Conservation (phyloP, 1,284 basidiomycete species). For the Ganoderma meredithae region DNA sequence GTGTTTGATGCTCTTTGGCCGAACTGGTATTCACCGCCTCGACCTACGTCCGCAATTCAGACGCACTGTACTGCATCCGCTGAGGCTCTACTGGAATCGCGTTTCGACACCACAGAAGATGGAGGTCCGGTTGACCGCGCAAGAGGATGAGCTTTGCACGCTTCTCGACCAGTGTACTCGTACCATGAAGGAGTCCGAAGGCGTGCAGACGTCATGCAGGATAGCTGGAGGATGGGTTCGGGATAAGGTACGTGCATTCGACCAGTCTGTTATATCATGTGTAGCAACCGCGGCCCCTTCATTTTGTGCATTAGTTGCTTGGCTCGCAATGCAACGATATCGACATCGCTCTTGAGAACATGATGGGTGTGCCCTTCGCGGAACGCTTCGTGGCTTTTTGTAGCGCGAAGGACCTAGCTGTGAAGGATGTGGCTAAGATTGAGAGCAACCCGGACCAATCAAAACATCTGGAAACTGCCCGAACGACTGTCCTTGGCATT, state of each 20-base stretch:
- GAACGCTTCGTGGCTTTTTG: conserved; percentile 79
- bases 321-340: conserved; percentile 89
- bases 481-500: conserved; percentile 83
- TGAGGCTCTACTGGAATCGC: conserved; percentile 25
- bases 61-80: conserved; percentile 9
- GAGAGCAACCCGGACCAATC: conserved; percentile 97
- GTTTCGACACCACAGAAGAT: conserved; percentile 34
- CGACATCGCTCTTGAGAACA: conserved; percentile 89
- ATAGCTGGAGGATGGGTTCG: conserved; percentile 97
- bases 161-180: conserved; percentile 75
- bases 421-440: conserved; percentile 79
- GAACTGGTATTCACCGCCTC: neutral
- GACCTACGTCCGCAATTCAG: neutral
- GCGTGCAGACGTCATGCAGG: conserved; percentile 73
- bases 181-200: conserved; percentile 58
- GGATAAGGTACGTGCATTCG: conserved; percentile 81
- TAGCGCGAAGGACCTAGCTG: conserved; percentile 60
- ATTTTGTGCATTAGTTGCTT: conserved; percentile 67
- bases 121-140: conserved; percentile 58
- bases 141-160: conserved; percentile 65
- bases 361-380: conserved; percentile 94
- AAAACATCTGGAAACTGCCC: conserved; percentile 97
- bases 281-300: neutral
- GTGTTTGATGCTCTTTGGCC: conserved; percentile 21
- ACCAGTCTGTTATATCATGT: conserved; percentile 11